Conservation (phyloP, 306 rosid species). For the Coriaria nepalensis region DNA sequence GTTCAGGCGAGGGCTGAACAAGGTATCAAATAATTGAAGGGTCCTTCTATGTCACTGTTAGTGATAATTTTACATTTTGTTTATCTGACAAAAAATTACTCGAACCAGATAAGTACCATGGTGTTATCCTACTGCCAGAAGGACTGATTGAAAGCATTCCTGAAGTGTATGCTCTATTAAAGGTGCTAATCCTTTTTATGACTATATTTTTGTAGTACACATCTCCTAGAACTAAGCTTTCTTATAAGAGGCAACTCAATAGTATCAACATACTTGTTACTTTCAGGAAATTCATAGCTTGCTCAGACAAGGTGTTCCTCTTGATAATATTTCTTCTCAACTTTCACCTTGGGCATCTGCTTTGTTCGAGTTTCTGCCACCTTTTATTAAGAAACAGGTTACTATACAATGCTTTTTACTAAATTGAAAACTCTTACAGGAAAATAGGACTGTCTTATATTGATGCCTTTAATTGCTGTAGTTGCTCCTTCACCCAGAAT, state of each 20-base stretch:
- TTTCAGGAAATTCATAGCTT: conserved; percentile 85
- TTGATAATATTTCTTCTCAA: conserved; percentile 58
- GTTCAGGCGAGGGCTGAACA: conserved; percentile 84
- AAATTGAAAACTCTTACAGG: no score
- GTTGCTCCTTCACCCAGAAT: conserved; percentile 90
- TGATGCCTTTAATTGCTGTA: conserved; percentile 23
- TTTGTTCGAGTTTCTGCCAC: conserved; percentile 85
- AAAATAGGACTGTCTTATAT: background rate
- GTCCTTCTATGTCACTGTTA: background rate
- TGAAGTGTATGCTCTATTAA: conserved; percentile 87
- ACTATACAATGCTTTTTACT: background rate
- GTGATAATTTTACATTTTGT: conserved; percentile 11
- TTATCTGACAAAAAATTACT: conserved; percentile 5
- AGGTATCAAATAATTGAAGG: conserved; percentile 37
- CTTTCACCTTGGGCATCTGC: conserved; percentile 99
- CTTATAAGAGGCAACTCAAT: background rate
- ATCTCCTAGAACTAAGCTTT: no score
- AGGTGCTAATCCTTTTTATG: conserved; percentile 28
- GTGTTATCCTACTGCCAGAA: conserved; percentile 89
- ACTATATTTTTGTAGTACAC: no score
- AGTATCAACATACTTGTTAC: conserved; percentile 7
- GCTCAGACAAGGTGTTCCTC: conserved; percentile 59
- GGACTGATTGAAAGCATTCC: conserved; percentile 98
- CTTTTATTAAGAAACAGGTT: conserved; percentile 85
- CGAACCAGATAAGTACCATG: conserved; percentile 74